Evolutionary conservation across 345 rosid genomes (phyloP).

Genomic region (Eucalyptus tenuipes): DNA sequence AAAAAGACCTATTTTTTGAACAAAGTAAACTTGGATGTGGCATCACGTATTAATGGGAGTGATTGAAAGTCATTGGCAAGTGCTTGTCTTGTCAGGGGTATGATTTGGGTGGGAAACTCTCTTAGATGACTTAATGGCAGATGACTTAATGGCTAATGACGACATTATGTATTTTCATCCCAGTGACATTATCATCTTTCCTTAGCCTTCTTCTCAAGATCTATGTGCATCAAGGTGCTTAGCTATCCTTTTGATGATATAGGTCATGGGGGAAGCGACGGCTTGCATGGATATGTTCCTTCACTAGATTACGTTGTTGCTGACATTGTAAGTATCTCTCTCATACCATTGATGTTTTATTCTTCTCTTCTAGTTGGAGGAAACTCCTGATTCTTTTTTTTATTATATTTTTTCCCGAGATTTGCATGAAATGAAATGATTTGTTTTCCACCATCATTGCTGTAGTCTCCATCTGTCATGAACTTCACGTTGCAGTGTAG

Average conservation of each 20-base stretch:
- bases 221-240: not conserved
- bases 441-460: not conserved
- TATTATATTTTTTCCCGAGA: no score
- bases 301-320: slow-evolving; percentile 91
- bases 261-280: slow-evolving; percentile 99
- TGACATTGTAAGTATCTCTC: slow-evolving; percentile 52
- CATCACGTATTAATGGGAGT: not conserved
- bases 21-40: not conserved
- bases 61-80: not conserved
- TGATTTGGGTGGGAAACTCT: not conserved
- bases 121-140: not conserved
- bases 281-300: slow-evolving; percentile 97
- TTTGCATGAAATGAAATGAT: not conserved
- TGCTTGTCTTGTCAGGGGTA: not conserved
- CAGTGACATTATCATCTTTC: not conserved
- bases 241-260: not conserved
- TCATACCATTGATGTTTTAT: not conserved
- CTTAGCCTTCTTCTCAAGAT: not conserved
- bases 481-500: not conserved
- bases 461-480: not conserved
- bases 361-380: not conserved
- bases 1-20: not conserved
- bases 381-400: not conserved
- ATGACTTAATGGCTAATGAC: not conserved
- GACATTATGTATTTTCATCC: not conserved